A percentile compares a stretch with the other conserved stretches of the same genome.
Conservation (phyloP, 2,329 filamentous ascomycete species). For the Moelleriella libera region DNA sequence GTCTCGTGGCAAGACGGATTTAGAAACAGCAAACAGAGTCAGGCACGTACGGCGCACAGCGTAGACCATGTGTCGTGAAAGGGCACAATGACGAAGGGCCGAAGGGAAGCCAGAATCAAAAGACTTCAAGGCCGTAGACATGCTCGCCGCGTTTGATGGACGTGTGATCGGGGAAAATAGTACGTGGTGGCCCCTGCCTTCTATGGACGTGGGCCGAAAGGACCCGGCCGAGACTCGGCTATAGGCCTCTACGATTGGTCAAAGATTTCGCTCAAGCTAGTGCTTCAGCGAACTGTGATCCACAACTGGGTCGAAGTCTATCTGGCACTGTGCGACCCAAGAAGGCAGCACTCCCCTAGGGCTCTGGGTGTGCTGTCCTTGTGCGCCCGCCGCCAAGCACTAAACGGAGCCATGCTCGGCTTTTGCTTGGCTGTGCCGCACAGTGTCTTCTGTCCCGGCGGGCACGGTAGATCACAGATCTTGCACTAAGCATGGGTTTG, state of each 20-base stretch:
- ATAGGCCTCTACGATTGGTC: constrained; percentile 1
- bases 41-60: neutral
- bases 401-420: neutral
- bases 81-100: neutral
- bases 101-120: no score
- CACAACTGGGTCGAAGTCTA: neutral
- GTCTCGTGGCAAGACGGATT: no score
- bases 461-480: constrained; percentile 1
- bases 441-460: neutral
- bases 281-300: neutral
- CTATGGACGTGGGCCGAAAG: neutral
- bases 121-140: no score
- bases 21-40: no score
- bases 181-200: neutral
- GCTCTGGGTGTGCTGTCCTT: neutral
- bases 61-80: neutral
- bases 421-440: neutral
- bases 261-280: neutral
- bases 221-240: constrained; percentile 3
- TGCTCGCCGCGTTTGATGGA: no score
- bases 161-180: no score
- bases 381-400: neutral
- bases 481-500: neutral
- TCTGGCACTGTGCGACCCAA: neutral
- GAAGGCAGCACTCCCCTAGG: no score